These are phyloP conservation scores for Nemania sp. DNA, from an alignment of 2,329 filamentous ascomycete genomes.

Conservation along the genomic window DNA sequence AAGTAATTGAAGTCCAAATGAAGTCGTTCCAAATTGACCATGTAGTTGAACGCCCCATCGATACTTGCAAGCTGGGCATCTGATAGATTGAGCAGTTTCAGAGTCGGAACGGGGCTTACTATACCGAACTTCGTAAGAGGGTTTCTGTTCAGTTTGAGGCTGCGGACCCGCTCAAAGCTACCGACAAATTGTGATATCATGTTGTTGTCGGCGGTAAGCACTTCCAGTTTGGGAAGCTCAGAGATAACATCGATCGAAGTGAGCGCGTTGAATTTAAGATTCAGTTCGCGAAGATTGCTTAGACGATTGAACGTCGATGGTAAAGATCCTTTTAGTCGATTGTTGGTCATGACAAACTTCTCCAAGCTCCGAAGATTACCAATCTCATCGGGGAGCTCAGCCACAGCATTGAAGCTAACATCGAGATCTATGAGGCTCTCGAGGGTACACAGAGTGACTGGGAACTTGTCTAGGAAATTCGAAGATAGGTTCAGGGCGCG, in stretches of 20 bases:
- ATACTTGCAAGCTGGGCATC: conserved; percentile 90
- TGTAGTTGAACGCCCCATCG: conserved; percentile 84
- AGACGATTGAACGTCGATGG: conserved; percentile 74
- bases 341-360: conserved; percentile 93
- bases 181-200: conserved; percentile 87
- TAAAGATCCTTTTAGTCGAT: conserved; percentile 76
- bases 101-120: conserved; percentile 71
- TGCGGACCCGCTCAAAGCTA: conserved; percentile 81
- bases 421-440: conserved; percentile 88
- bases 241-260: conserved; percentile 86
- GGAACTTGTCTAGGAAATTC: conserved; percentile 85
- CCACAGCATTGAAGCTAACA: conserved; percentile 93
- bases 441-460: conserved; percentile 80
- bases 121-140: conserved; percentile 94
- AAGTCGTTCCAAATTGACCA: conserved; percentile 84
- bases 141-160: conserved; percentile 89
- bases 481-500: conserved; percentile 90
- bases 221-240: conserved; percentile 82
- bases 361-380: conserved; percentile 80
- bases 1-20: conserved; percentile 96
- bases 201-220: conserved; percentile 90
- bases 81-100: conserved; percentile 86
- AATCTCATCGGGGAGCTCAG: conserved; percentile 74
- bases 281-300: conserved; percentile 80
- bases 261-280: conserved; percentile 91